These are phyloP conservation scores for Alternaria gaisen DNA, from an alignment of 2,329 filamentous ascomycete genomes.

Conservation along the genomic window DNA sequence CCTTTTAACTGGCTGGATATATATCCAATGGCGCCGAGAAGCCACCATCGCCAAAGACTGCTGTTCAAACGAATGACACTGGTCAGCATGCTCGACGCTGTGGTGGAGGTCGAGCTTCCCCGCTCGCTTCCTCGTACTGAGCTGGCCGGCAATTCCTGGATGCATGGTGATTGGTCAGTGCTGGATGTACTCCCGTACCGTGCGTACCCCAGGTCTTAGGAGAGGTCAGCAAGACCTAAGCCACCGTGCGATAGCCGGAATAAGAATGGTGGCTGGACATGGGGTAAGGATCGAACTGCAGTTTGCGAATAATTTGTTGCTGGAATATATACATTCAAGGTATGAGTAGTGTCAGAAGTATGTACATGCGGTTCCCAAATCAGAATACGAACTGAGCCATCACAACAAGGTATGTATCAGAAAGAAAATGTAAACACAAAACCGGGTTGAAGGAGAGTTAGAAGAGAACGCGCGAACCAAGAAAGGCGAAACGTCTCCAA, in stretches of 20 bases:
- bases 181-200: not conserved
- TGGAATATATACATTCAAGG: not conserved
- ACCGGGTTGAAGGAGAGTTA: constrained; percentile 12
- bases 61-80: not conserved
- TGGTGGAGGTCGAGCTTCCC: constrained; percentile 4
- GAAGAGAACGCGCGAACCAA: constrained; percentile 11
- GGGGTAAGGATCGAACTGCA: not conserved
- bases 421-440: not conserved
- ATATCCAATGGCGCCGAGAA: constrained; percentile 2
- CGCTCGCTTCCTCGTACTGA: not conserved
- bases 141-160: not conserved
- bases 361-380: not conserved
- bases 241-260: not conserved
- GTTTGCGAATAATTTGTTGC: not conserved
- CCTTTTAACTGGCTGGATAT: not conserved
- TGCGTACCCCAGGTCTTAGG: not conserved
- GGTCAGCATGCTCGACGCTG: not conserved
- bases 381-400: not conserved
- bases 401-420: not conserved
- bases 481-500: not conserved
- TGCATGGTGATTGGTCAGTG: constrained; percentile 1
- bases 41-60: not conserved
- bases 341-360: not conserved
- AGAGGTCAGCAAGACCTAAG: not conserved
- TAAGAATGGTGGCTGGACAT: not conserved